Evolutionary conservation across 2,329 filamentous ascomycete genomes (phyloP), one percentile per base, ranked within the genome.

Genomic region (Drechslerella stenobrocha): DNA sequence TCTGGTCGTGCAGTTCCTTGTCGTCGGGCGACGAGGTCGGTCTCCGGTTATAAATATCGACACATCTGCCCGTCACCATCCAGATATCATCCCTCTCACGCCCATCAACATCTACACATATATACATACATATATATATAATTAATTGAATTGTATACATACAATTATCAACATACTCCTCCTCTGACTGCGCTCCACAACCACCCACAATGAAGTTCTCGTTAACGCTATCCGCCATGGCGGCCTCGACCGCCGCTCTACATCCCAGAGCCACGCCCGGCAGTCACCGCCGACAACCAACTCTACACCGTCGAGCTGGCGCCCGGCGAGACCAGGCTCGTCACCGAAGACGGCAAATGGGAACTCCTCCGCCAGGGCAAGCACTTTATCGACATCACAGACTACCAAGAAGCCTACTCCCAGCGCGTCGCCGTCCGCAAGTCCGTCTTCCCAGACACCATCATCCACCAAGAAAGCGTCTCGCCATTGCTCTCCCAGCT

Each of bases 361-460:
- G 63, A 67, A 40, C 63, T 67, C 44, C 55, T 67, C 23, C 40
- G 28, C 8, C 55, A 67, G 15, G 63, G 63, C 22, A 67, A 60
- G 28, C 55, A 67, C 50, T 67, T 67, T 28, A 67, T 67, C 45
- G 63, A 67, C 23, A 67, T 67, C 34, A 67, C 63, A 44, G 55
- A 67, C 51, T 67, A 59, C 35, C 55, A 67, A 48, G 11, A 67
- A 9, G 42, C 56, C 45, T 48, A 67, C 22, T 67, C 63, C 13
- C 48, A 50, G 35, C 46, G 55, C 6, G 63, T 67, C 13, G 22
- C 20, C 13, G 44, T 60, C 22, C 13, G 42, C 15, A 47, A 47
- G 24, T 48, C 52, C 30, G 45, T 44, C 35, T 67, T 60, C 50
- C 63, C 63, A 26, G 46, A 18, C 1, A 44, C 42, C 4, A 44